A percentile compares a stretch with the other conserved stretches of the same genome.
phyloP scores from a whole-genome alignment of 345 rosid genomes.

The Ceriops zippeliana region DNA sequence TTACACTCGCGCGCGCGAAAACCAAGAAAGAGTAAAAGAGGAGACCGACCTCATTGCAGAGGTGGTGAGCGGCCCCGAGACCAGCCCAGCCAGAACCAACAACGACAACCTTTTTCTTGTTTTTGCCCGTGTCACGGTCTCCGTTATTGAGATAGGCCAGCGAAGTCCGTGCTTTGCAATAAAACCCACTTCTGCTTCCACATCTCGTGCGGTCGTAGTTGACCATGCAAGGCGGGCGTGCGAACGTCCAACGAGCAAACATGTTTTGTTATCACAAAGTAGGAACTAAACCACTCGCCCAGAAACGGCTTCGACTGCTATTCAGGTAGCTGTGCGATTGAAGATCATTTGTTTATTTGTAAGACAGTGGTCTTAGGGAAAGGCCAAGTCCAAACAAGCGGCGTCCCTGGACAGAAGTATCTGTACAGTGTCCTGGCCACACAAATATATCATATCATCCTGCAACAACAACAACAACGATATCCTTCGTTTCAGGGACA shows the following conservation, averaged over 20 bases:
- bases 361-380: too few species aligned
- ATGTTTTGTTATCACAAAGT: conserved; percentile 1
- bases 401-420: too few species aligned
- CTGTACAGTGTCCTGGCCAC: too few species aligned
- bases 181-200: conserved; percentile 15
- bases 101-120: conserved; percentile 41
- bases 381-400: too few species aligned
- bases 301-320: too few species aligned
- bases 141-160: conserved; percentile 19
- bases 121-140: neutral
- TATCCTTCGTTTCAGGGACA: too few species aligned
- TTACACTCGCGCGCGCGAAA: too few species aligned
- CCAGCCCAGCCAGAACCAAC: conserved; percentile 76
- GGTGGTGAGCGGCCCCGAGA: conserved; percentile 62
- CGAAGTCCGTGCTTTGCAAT: conserved; percentile 22
- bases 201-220: neutral
- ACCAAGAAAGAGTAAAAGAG: neutral
- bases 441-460: too few species aligned
- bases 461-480: too few species aligned
- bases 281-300: too few species aligned
- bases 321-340: too few species aligned
- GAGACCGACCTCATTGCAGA: conserved; percentile 36
- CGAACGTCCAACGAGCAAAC: conserved; percentile 27
- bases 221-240: conserved; percentile 3
- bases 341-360: too few species aligned